Base-by-base conservation (phyloP, 2,329 filamentous ascomycete species). In the Ophiocordyceps camponoti-rufipedis region DNA sequence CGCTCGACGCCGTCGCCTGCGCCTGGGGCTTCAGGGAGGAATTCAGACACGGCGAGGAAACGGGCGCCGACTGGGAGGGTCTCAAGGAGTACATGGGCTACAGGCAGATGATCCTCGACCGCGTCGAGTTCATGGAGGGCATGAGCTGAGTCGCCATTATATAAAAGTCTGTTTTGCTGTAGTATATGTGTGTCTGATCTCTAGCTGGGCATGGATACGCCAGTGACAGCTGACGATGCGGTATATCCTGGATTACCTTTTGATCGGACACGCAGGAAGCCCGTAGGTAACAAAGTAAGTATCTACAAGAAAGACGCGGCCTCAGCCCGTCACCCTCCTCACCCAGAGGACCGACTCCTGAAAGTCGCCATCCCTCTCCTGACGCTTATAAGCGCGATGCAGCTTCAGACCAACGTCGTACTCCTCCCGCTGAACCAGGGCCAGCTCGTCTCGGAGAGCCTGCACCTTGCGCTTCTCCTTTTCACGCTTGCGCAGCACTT, bases 21-120 rank as follows among this genome's bases (percentile, higher is more conserved):
- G 82, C 85, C 0, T 98, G 91, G 85, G 91, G 91, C 0, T 98
- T 95, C 64, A 81, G 82, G 55, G 85, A 94, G 58, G 63, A 69
- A 28, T 80, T 75, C 67, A 78, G 80, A 58, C 75, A 84, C 57
- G 91, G 91, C 1, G 87, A 95, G 58, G 91, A 98, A 64, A 83
- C 87, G 52, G 89, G 91, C 0, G 72, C 78, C 45, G 89, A 95
- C 50, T 98, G 91, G 85, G 82, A 93, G 54, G 75, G 74, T 31
- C 67, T 98, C 50, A 77, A 80, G 52, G 85, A 95, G 64, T 91
- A 86, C 64, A 78, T 87, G 54, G 77, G 84, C 35, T 72, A 82
- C 56, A 80, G 83, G 57, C 82, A 84, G 28, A 95, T 96, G 89
- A 73, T 94, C 52, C 66, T 98, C 45, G 91, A 98, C 62, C 80